Percentiles rank a stretch among this genome's conserved stretches.
These are phyloP conservation scores for Hortaea werneckii DNA, from an alignment of 2,329 filamentous ascomycete genomes.

Conservation along the genomic window DNA sequence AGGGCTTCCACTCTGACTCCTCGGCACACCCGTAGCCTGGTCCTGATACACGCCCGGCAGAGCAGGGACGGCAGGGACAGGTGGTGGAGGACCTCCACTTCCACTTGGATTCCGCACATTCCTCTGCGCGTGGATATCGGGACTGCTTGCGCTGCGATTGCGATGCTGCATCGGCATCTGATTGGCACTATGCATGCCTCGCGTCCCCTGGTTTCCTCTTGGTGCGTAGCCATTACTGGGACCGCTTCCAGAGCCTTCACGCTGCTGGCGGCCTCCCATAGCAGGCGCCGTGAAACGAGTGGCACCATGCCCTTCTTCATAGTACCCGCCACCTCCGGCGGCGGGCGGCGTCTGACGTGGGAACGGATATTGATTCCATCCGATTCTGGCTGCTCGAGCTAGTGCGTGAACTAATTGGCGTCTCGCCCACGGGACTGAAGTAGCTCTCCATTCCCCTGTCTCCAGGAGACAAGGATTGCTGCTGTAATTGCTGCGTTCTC, in stretches of 20 bases:
- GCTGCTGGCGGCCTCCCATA: constrained; percentile 51
- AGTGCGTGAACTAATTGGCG: constrained; percentile 56
- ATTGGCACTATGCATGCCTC: constrained; percentile 45
- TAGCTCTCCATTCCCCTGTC: constrained; percentile 67
- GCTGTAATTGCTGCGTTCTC: constrained; percentile 43
- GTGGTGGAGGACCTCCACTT: constrained; percentile 18
- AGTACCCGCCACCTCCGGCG: constrained; percentile 49
- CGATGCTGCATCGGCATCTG: constrained; percentile 43
- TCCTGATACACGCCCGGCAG: constrained; percentile 22
- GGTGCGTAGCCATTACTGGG: constrained; percentile 42
- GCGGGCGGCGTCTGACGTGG: constrained; percentile 59
- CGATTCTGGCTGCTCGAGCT: constrained; percentile 59
- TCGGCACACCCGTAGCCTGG: constrained; percentile 38
- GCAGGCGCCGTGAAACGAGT: constrained; percentile 76
- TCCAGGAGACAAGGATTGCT: constrained; percentile 44
- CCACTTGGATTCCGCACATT: neutral
- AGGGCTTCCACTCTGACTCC: constrained; percentile 76
- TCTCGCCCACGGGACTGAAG: constrained; percentile 80
- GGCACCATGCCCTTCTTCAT: constrained; percentile 55
- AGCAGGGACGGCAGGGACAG: constrained; percentile 24
- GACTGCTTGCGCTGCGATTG: constrained; percentile 84
- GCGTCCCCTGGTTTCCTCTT: constrained; percentile 43
- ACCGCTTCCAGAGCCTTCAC: neutral
- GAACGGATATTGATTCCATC: constrained; percentile 53
- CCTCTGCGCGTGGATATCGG: constrained; percentile 69